A percentile compares a stretch with the other conserved stretches of the same genome.
Conservation (phyloP, 345 rosid genomes). For the Aquilaria sinensis region DNA sequence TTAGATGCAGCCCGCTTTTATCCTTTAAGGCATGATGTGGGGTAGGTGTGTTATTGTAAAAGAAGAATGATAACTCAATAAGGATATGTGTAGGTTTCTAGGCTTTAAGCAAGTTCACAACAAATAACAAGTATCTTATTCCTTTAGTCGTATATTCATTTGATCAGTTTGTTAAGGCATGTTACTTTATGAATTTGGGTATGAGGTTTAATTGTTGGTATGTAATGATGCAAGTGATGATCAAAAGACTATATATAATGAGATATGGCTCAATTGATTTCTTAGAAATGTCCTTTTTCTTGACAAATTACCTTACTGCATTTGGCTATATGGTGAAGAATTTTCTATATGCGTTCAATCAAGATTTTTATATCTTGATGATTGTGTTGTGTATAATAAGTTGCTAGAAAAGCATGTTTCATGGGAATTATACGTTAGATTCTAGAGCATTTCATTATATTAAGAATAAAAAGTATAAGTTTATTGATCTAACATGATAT, state of each 20-base stretch:
- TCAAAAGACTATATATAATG: too few species aligned
- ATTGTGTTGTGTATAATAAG: background rate
- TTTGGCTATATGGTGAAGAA: constrained; percentile 6
- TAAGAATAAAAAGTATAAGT: too few species aligned
- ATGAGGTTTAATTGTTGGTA: background rate
- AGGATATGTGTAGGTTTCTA: background rate
- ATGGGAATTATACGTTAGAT: too few species aligned
- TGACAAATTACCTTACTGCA: background rate
- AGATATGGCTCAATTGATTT: background rate
- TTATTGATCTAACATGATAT: too few species aligned
- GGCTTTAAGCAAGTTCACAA: background rate
- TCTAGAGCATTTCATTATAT: too few species aligned
- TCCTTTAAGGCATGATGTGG: background rate
- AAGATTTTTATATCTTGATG: background rate
- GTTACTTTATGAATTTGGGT: constrained; percentile 8
- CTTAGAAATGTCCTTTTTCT: background rate
- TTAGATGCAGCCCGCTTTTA: background rate
- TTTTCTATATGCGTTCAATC: background rate
- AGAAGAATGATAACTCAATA: background rate
- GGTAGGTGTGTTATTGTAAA: background rate
- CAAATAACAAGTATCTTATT: background rate
- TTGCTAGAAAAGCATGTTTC: too few species aligned
- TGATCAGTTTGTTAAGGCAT: background rate
- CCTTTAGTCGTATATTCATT: background rate
- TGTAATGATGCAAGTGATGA: background rate